Percentiles rank a stretch among this genome's conserved stretches.
Conservation (phyloP, 2,329 filamentous ascomycete species). For the Nigrospora oryzae region DNA sequence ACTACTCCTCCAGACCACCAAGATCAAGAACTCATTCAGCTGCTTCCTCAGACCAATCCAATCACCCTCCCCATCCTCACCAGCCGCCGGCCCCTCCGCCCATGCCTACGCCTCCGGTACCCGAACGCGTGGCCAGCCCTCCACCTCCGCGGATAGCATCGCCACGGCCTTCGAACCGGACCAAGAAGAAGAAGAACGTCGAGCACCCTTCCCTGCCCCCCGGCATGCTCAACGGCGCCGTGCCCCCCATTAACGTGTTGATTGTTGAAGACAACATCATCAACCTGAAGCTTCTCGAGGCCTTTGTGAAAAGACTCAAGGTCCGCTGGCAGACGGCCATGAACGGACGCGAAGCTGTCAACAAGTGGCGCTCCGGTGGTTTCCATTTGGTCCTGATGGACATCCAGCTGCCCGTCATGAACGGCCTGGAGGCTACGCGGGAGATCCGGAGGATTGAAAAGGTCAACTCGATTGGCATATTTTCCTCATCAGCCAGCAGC, state of each 20-base stretch:
- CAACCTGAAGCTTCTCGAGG: slow-evolving; percentile 86
- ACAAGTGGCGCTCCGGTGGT: slow-evolving; percentile 85
- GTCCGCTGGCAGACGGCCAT: slow-evolving; percentile 96
- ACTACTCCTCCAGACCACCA: slow-evolving; percentile 30
- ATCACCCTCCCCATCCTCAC: slow-evolving; percentile 18
- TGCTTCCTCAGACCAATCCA: slow-evolving; percentile 43
- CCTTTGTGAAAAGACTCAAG: slow-evolving; percentile 91
- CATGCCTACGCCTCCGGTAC: slow-evolving; percentile 39
- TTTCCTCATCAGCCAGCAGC: slow-evolving; percentile 59
- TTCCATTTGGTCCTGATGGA: slow-evolving; percentile 98
- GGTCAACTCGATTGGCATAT: slow-evolving; percentile 87
- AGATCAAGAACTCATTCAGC: slow-evolving; percentile 51
- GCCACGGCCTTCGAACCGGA: slow-evolving; percentile 35
- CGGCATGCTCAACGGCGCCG: slow-evolving; percentile 67
- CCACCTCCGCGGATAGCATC: slow-evolving; percentile 35
- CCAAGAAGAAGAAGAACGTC: slow-evolving; percentile 45
- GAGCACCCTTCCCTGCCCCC: slow-evolving; percentile 41
- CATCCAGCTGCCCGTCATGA: slow-evolving; percentile 96
- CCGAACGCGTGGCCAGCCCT: slow-evolving; percentile 49
- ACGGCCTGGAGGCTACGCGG: slow-evolving; percentile 85
- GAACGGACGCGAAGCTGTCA: slow-evolving; percentile 87
- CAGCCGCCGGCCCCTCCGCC: slow-evolving; percentile 36
- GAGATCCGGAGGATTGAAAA: slow-evolving; percentile 87
- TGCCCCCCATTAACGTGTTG: slow-evolving; percentile 92
- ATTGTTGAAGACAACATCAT: slow-evolving; percentile 99